Base-by-base conservation (phyloP, 2,329 filamentous ascomycete species). In the Fusarium piperis region DNA sequence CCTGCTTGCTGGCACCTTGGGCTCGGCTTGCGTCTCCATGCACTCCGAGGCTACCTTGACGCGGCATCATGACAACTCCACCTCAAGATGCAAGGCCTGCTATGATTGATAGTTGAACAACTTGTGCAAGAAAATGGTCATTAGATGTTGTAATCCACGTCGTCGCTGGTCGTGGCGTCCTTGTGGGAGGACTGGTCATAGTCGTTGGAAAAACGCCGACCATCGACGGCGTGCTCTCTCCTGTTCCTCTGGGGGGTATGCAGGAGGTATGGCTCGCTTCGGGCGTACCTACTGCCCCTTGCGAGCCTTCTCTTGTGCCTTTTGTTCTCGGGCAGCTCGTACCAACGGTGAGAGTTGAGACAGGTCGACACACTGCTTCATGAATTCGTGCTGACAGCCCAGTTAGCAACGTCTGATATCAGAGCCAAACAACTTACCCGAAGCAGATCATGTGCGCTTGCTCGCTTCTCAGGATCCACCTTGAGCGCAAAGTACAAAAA, bases 391-490 rank as follows among this genome's bases (percentile, higher is more conserved):
- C 93, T 95, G 76, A 67, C 28, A 28, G 12, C 41, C 10, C 26
- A 18, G 62, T 80, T 67, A 79, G 77, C 33, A 30, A 8, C 15
- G 9, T 16, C 8, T 18, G 10, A 20, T 8, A 23, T n/a, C 6
- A n/a, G 38, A 13, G 46, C 79, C 81, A 83, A 70, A 44, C 76
- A 46, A 74, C 93, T 84, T 88, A 98, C 96, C 85, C 93, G 91
- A 76, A 99, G 86, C 67, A 99, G 84, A 85, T 98, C 95, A 82
- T 97, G 94, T 36, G 96, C 96, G 78, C 94, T 97, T 39, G 95
- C 95, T 82, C 96, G 88, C 89, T 97, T 97, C 84, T 98, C 96
- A 1, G 96, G 95, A 79, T 98, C 96, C 7, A 99, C 96, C 86
- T 97, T 97, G 61, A 99, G 87, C 7, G 96, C 95, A 81, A 97